Evolutionary conservation across 1,284 basidiomycete species (phyloP).

Genomic region (Ustilago trichophora): DNA sequence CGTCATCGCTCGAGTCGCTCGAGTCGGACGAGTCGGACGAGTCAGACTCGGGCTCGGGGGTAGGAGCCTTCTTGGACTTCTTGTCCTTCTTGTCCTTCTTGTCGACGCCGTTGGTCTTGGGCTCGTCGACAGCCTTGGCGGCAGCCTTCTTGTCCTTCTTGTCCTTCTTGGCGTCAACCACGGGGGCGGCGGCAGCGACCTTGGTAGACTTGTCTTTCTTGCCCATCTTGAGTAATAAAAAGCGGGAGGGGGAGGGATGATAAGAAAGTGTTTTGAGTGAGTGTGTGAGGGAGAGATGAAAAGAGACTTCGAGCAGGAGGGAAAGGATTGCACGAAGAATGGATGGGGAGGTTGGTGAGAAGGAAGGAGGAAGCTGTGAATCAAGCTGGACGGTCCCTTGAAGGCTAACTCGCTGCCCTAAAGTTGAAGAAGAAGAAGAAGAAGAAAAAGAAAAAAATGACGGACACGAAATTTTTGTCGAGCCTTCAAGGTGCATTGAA

Average conservation of each 20-base stretch:
- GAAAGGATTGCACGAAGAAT: slow-evolving; percentile 7
- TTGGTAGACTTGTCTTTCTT: slow-evolving; percentile 42
- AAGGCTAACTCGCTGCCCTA: no score
- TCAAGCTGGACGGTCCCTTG: no score
- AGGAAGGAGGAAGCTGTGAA: no score
- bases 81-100: slow-evolving; percentile 56
- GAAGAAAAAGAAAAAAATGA: slow-evolving; percentile 14
- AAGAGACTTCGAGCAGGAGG: slow-evolving; percentile 12
- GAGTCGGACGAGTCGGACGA: slow-evolving; percentile 26
- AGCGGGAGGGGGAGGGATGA: no score
- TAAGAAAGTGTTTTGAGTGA: background rate
- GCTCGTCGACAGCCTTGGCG: slow-evolving; percentile 21
- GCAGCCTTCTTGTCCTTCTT: slow-evolving; percentile 42
- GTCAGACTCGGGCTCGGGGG: slow-evolving; percentile 39
- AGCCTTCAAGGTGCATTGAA: no score
- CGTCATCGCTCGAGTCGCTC: slow-evolving; percentile 13
- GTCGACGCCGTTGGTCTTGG: slow-evolving; percentile 42
- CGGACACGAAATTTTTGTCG: slow-evolving; percentile 12
- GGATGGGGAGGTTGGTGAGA: slow-evolving; percentile 13
- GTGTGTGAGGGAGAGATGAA: background rate
- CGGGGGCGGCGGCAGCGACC: slow-evolving; percentile 34
- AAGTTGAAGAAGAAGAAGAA: slow-evolving; percentile 2
- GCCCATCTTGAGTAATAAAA: slow-evolving; percentile 16
- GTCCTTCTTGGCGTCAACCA: slow-evolving; percentile 34
- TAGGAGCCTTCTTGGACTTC: slow-evolving; percentile 48